Evolutionary conservation across 225 moss, liverwort and hornwort genomes (phyloP).

Genomic region (Sphagnum tenellum): DNA sequence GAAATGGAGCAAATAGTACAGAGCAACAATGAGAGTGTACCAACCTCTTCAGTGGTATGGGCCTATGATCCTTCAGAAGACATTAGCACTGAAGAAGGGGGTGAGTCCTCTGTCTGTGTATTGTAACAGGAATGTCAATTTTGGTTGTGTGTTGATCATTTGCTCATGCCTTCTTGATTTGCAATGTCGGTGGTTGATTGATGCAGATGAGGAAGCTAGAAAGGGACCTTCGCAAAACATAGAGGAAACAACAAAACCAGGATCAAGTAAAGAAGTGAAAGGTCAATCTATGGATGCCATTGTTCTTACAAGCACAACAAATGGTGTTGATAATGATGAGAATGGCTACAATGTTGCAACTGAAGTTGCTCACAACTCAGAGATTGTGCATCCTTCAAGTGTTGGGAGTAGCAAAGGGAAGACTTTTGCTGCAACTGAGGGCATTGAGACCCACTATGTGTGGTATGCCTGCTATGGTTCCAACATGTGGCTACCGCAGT

Average conservation of each 20-base stretch:
- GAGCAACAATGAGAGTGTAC: conserved; percentile 6
- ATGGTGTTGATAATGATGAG: neutral
- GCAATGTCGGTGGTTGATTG: neutral
- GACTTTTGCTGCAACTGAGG: conserved; percentile 7
- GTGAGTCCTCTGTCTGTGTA: too few relatives aligned
- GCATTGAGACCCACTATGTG: conserved; percentile 25
- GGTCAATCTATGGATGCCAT: too few relatives aligned
- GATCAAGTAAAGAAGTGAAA: too few relatives aligned
- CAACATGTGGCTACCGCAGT: conserved; percentile 56
- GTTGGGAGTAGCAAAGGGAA: conserved; percentile 9
- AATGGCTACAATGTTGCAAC: too few relatives aligned
- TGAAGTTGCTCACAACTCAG: neutral
- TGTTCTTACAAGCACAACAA: neutral
- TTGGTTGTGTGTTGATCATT: too few relatives aligned
- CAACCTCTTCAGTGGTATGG: too few relatives aligned
- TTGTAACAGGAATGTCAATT: too few relatives aligned
- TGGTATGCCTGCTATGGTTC: conserved; percentile 86
- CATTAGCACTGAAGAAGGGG: too few relatives aligned
- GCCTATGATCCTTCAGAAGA: too few relatives aligned
- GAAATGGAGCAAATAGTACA: conserved; percentile 23
- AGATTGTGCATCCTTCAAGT: neutral
- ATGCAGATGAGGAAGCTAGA: conserved; percentile 7
- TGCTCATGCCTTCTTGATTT: too few relatives aligned
- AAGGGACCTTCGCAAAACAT: too few relatives aligned
- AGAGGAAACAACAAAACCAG: too few relatives aligned